Percentiles rank a stretch among this genome's conserved stretches.
These are phyloP conservation scores for Botrytis sinoallii DNA, from an alignment of 2,329 filamentous ascomycete genomes.

Conservation along the genomic window DNA sequence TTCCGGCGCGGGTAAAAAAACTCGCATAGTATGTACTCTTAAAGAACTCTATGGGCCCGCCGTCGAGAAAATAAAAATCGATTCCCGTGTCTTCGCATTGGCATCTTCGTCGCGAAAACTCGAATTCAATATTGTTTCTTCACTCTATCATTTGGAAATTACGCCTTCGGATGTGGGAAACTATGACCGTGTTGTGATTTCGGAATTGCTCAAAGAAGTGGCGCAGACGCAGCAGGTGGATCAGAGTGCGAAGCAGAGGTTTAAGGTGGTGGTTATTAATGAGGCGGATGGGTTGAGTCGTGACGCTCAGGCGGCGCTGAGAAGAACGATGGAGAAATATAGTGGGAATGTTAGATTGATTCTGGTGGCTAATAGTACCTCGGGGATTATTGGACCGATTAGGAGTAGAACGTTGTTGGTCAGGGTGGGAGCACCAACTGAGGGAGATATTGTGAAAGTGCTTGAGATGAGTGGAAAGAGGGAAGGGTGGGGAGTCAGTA, in stretches of 20 bases:
- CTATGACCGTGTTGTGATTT: constrained; percentile 92
- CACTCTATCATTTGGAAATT: constrained; percentile 96
- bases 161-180: constrained; percentile 95
- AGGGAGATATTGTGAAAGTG: constrained; percentile 78
- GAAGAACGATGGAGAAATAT: constrained; percentile 99
- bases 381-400: constrained; percentile 99
- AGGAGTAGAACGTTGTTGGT: constrained; percentile 87
- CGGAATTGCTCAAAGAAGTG: constrained; percentile 94
- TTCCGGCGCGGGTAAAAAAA: constrained; percentile 96
- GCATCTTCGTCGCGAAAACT: constrained; percentile 94
- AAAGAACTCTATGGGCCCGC: constrained; percentile 94
- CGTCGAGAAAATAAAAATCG: constrained; percentile 99
- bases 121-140: constrained; percentile 98
- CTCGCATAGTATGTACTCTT: constrained; percentile 88
- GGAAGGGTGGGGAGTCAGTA: constrained; percentile 77
- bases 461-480: constrained; percentile 68
- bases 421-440: constrained; percentile 82
- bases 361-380: constrained; percentile 89
- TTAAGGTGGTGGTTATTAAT: constrained; percentile 99
- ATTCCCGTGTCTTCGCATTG: constrained; percentile 87
- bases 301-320: constrained; percentile 91
- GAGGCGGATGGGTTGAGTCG: constrained; percentile 92
- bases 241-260: constrained; percentile 80
- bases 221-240: constrained; percentile 99
- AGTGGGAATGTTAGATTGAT: constrained; percentile 91